Evolutionary conservation across 176 grass and related monocot species (phyloP), one percentile per base, ranked within the genome.

Genomic region (Raddia distichophylla): DNA sequence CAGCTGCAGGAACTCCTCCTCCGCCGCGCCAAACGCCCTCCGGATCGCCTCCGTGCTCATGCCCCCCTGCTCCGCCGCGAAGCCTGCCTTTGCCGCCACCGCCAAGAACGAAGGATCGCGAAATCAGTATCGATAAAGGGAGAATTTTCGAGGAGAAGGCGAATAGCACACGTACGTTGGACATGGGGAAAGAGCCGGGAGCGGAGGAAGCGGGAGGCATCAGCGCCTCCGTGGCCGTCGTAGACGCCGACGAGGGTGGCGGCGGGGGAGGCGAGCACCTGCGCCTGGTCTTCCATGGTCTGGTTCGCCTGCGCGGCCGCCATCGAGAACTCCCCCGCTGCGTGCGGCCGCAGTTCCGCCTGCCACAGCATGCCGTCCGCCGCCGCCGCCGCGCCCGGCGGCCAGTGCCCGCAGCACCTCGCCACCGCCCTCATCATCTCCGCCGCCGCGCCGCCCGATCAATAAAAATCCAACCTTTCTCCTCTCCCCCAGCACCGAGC

Each of bases 301-400:
- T 86, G 15, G 72, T 97, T 97, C 9, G 94, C 94, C 81, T 97
- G 94, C 47, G 91, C 94, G 16, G 89, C 91, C 19, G 94, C 94
- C 69, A 97, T 97, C 42, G 94, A 97, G 91, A 97, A 97, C 88
- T 97, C 94, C 18, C 94, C 94, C 4, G 87, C 79, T 47, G 89
- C 89, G 74, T 97, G 94, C 56, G 91, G 94, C 57, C 85, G 84
- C 59, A 97, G 89, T 77, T 97, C 91, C 79, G 87, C 60, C 71
- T 97, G 89, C 94, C 94, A 97, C 45, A 97, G 83, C 76, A 97
- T 88, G 55, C 76, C 85, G 51, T 97, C 91, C 86, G 82, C 92
- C 83, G 86, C 92, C 80, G 75, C 74, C 80, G 75, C 74, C 22
- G 81, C 75, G 58, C 60, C 85, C 80, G 69, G 76, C 60, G 83